phyloP scores from a whole-genome alignment of 768 basidiomycete species.

The Gyrodon lividus region DNA sequence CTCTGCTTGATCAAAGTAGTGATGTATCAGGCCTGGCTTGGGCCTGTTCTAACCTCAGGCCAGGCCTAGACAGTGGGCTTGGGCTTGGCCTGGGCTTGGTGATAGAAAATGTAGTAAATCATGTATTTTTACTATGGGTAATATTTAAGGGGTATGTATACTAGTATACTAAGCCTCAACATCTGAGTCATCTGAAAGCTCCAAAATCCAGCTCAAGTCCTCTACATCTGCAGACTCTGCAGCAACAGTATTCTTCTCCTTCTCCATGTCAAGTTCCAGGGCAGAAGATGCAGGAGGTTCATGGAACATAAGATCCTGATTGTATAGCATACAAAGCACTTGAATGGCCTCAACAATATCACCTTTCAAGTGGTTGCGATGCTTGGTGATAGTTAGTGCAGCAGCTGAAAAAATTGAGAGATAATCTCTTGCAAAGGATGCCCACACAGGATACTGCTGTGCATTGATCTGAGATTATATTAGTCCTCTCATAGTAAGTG shows the following conservation, averaged over 20 bases:
- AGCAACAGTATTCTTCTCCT: neutral
- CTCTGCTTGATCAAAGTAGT: no score
- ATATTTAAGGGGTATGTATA: neutral
- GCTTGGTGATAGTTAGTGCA: slow-evolving; percentile 39
- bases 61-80: neutral
- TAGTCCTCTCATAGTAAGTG: no score
- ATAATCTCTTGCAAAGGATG: slow-evolving; percentile 36
- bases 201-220: no score
- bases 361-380: no score
- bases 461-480: slow-evolving; percentile 2
- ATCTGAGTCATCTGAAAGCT: no score
- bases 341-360: slow-evolving; percentile 36
- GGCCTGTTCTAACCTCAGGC: neutral
- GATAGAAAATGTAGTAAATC: neutral
- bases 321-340: slow-evolving; percentile 29
- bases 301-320: slow-evolving; percentile 28
- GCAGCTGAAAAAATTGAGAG: slow-evolving; percentile 39
- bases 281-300: neutral
- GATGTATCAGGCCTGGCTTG: no score
- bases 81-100: neutral
- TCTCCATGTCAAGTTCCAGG: neutral
- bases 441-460: slow-evolving; percentile 28
- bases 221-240: neutral
- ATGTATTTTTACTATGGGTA: neutral
- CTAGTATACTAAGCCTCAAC: no score